Conservation (phyloP, 345 rosid genomes). For the Cardamine occulta region DNA sequence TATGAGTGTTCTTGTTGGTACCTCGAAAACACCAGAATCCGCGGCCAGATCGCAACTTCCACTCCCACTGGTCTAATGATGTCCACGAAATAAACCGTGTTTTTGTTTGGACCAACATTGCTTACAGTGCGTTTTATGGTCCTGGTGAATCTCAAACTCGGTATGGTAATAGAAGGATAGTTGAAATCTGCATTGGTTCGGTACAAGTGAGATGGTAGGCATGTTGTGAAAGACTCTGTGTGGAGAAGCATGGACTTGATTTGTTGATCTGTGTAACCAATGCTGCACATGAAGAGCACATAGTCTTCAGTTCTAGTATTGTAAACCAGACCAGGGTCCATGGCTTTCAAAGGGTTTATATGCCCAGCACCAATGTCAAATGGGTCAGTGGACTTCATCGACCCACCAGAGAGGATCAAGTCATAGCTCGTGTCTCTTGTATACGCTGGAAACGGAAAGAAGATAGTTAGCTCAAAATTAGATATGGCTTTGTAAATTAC, state of each 20-base stretch:
- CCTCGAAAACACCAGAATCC: conserved; percentile 50
- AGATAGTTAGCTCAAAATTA: not conserved
- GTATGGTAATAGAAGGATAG: conserved; percentile 66
- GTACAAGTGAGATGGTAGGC: conserved; percentile 23
- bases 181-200: conserved; percentile 52
- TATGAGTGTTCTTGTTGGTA: conserved; percentile 47
- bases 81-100: conserved; percentile 46
- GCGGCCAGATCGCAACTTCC: conserved; percentile 65
- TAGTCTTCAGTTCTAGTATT: conserved; percentile 58
- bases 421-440: conserved; percentile 29
- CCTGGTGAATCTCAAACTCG: conserved; percentile 47
- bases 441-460: conserved; percentile 16
- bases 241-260: conserved; percentile 35
- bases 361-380: conserved; percentile 74
- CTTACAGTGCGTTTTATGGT: conserved; percentile 59
- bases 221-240: conserved; percentile 4
- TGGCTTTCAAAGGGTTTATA: conserved; percentile 59
- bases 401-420: conserved; percentile 38
- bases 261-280: conserved; percentile 49
- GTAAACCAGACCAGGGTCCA: conserved; percentile 75
- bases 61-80: conserved; percentile 60
- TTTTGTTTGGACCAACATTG: conserved; percentile 54
- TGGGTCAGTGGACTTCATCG: conserved; percentile 45
- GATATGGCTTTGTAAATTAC: not conserved
- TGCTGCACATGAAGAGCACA: conserved; percentile 63